Percentiles rank a stretch among this genome's conserved stretches.
These are phyloP conservation scores for Bipolaris zeicola DNA, from an alignment of 2,329 filamentous ascomycete species.

Conservation along the genomic window DNA sequence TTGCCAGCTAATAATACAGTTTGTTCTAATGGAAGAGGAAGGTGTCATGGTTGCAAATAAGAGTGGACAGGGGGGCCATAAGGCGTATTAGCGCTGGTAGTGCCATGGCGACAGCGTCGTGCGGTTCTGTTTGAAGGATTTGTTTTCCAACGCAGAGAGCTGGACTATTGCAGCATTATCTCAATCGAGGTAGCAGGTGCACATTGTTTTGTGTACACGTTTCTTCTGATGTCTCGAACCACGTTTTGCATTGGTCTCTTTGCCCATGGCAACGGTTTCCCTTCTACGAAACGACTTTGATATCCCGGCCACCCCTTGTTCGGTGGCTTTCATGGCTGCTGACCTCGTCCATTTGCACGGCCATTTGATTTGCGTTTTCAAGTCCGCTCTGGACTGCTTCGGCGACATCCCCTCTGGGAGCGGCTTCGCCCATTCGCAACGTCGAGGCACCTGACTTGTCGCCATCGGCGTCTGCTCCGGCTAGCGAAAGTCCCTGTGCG, in stretches of 20 bases:
- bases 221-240: background rate
- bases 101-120: background rate
- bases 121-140: background rate
- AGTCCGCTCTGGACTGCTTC: conserved; percentile 6
- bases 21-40: background rate
- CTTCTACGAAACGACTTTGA: conserved; percentile 26
- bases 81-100: background rate
- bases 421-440: conserved; percentile 5
- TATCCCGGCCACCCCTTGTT: conserved; percentile 27
- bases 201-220: background rate
- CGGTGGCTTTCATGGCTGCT: conserved; percentile 30
- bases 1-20: background rate
- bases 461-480: conserved; percentile 22
- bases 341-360: conserved; percentile 31
- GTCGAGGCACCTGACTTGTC: background rate
- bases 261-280: background rate
- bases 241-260: background rate
- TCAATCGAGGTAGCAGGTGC: background rate
- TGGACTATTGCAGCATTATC: background rate
- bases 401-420: conserved; percentile 1
- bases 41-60: background rate
- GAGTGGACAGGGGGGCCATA: background rate
- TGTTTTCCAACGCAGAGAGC: background rate
- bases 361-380: conserved; percentile 25
- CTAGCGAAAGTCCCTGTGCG: conserved; percentile 28